Evolutionary conservation across 2,329 filamentous ascomycete genomes (phyloP).

Genomic region (Exophiala phaeomuriformis): DNA sequence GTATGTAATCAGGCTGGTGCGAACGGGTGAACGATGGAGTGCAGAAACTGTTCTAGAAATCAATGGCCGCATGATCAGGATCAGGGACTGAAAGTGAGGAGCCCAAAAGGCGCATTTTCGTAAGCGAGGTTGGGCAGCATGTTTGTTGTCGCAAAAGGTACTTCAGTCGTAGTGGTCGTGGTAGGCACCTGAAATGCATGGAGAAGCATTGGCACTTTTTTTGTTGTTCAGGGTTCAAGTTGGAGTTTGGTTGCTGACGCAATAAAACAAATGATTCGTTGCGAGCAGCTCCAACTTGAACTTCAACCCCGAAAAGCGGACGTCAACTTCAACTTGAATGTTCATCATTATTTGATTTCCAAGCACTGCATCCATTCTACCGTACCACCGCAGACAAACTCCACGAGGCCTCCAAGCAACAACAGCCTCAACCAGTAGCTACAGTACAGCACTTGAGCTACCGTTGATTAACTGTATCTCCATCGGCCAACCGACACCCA

Average conservation of each 20-base stretch:
- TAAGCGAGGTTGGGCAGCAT: neutral
- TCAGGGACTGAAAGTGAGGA: neutral
- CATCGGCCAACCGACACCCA: too few relatives aligned
- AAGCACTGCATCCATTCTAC: too few relatives aligned
- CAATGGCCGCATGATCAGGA: slow-evolving; percentile 11
- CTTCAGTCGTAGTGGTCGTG: neutral
- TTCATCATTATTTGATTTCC: too few relatives aligned
- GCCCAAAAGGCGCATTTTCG: neutral
- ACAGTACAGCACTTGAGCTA: too few relatives aligned
- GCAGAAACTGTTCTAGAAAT: slow-evolving; percentile 1
- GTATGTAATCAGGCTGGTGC: neutral
- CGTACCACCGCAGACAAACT: too few relatives aligned
- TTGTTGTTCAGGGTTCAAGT: neutral
- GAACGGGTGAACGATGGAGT: neutral
- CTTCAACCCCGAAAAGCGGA: too few relatives aligned
- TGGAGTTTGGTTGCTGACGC: neutral
- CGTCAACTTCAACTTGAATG: too few relatives aligned
- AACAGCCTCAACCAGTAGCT: too few relatives aligned
- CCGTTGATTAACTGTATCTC: too few relatives aligned
- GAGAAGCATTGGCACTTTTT: neutral
- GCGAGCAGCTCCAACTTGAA: too few relatives aligned
- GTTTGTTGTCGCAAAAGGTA: neutral
- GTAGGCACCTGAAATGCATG: neutral
- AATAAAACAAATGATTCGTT: too few relatives aligned
- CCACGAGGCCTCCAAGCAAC: too few relatives aligned